phyloP scores from a whole-genome alignment of 768 basidiomycete genomes.

The Sistotremastrum suecicum region DNA sequence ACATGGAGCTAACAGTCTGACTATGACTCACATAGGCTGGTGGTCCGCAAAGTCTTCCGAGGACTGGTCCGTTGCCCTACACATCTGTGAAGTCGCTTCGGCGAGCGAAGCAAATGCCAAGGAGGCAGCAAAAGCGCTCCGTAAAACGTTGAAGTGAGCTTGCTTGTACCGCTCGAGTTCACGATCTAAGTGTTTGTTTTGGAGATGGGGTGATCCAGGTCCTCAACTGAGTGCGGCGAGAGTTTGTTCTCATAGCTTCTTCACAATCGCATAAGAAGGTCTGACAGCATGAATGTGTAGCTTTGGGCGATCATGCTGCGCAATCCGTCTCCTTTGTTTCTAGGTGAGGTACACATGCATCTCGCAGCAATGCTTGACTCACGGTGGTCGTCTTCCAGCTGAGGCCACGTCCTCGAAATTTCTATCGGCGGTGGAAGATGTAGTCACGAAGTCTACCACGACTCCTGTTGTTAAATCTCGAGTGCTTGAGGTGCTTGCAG shows the following conservation, averaged over 20 bases:
- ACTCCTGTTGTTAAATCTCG: slow-evolving; percentile 73
- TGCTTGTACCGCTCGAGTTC: not conserved
- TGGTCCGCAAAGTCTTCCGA: slow-evolving; percentile 31
- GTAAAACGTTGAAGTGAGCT: slow-evolving; percentile 73
- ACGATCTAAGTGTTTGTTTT: slow-evolving; percentile 9
- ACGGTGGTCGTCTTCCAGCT: slow-evolving; percentile 9
- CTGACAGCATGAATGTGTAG: slow-evolving; percentile 19
- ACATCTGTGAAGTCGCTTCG: slow-evolving; percentile 77
- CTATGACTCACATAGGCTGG: slow-evolving; percentile 2
- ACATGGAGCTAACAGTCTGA: not conserved
- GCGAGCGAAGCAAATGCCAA: slow-evolving; percentile 59
- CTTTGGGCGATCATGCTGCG: slow-evolving; percentile 86
- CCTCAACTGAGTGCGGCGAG: slow-evolving; percentile 67
- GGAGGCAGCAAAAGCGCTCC: slow-evolving; percentile 69
- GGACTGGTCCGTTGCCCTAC: slow-evolving; percentile 69
- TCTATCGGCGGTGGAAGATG: slow-evolving; percentile 63
- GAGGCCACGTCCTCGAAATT: slow-evolving; percentile 68
- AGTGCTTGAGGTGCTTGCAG: slow-evolving; percentile 67
- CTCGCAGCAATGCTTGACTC: not conserved
- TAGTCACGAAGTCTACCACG: slow-evolving; percentile 45
- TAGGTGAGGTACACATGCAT: slow-evolving; percentile 19
- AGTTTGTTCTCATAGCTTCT: slow-evolving; percentile 25
- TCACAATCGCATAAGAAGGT: not conserved
- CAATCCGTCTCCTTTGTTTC: slow-evolving; percentile 62
- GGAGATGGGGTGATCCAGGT: slow-evolving; percentile 59